Percentiles rank a stretch among this genome's conserved stretches.
phyloP scores from a whole-genome alignment of 2,329 filamentous ascomycete species.

The Colletotrichum cordylinicola region DNA sequence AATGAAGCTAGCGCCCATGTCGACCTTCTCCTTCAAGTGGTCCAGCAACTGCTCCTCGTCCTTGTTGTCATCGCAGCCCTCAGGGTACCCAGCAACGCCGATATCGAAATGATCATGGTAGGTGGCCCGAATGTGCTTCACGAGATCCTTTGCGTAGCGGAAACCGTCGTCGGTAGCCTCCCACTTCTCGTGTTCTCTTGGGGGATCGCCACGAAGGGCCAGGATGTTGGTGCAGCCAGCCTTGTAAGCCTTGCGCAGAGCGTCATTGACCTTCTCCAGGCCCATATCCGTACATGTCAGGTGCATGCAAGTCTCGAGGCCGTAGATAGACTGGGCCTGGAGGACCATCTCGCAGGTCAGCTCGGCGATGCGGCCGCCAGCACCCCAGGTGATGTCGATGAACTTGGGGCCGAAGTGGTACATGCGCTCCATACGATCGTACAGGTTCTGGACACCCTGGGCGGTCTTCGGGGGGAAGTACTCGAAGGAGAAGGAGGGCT shows the following conservation, averaged over 20 bases:
- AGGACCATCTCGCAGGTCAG: conserved; percentile 97
- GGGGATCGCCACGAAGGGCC: conserved; percentile 90
- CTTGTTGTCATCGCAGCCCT: conserved; percentile 92
- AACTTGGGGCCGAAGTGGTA: conserved; percentile 92
- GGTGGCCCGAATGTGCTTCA: conserved; percentile 78
- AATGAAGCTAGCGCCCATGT: conserved; percentile 91
- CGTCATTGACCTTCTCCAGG: conserved; percentile 86
- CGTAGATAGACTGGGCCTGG: conserved; percentile 93
- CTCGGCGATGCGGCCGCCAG: conserved; percentile 88
- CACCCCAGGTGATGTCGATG: conserved; percentile 98
- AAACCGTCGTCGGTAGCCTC: conserved; percentile 86
- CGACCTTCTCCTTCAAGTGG: conserved; percentile 93
- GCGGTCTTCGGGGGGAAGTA: conserved; percentile 99
- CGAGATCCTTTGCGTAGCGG: conserved; percentile 89
- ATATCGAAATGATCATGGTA: conserved; percentile 87
- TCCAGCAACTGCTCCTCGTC: conserved; percentile 85
- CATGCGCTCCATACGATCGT: conserved; percentile 99
- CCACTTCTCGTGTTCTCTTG: conserved; percentile 93
- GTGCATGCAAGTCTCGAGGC: conserved; percentile 98
- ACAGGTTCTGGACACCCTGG: conserved; percentile 97
- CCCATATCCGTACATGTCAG: conserved; percentile 99
- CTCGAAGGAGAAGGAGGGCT: conserved; percentile 96
- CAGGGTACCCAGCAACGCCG: conserved; percentile 94
- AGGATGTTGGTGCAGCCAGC: conserved; percentile 97
- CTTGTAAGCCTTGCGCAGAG: conserved; percentile 87